Evolutionary conservation across 2,329 filamentous ascomycete species (phyloP).

Genomic region (Talaromyces sp.): DNA sequence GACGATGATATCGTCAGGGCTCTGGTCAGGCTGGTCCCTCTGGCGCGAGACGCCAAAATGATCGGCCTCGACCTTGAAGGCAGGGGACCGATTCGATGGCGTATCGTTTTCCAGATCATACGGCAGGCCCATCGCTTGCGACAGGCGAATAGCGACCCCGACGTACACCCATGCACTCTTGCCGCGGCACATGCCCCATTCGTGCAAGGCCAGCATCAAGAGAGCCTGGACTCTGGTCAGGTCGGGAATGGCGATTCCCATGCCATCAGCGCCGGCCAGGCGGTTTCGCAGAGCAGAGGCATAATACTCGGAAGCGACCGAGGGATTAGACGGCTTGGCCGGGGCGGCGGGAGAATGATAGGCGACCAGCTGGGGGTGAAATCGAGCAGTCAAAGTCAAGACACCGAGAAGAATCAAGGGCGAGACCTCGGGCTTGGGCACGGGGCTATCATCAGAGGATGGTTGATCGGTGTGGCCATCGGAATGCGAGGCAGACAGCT

Average conservation of each 20-base stretch:
- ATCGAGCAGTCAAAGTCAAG: slow-evolving; percentile 51
- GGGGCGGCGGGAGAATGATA: slow-evolving; percentile 44
- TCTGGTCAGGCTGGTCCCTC: slow-evolving; percentile 30
- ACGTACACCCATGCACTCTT: slow-evolving; percentile 49
- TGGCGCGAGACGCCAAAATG: slow-evolving; percentile 30
- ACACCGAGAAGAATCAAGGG: slow-evolving; percentile 51
- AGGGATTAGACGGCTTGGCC: slow-evolving; percentile 41
- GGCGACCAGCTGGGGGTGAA: slow-evolving; percentile 45
- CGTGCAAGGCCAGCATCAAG: slow-evolving; percentile 53
- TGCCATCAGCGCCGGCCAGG: slow-evolving; percentile 40
- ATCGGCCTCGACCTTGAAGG: slow-evolving; percentile 31
- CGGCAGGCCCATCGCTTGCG: slow-evolving; percentile 42
- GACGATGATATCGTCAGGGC: slow-evolving; percentile 45
- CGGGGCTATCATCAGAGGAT: slow-evolving; percentile 23
- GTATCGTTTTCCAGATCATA: slow-evolving; percentile 44
- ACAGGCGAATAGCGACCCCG: slow-evolving; percentile 41
- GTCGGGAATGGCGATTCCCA: slow-evolving; percentile 36
- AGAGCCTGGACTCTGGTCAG: slow-evolving; percentile 50
- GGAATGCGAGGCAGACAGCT: slow-evolving; percentile 23
- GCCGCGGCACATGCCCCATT: slow-evolving; percentile 53
- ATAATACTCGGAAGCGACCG: slow-evolving; percentile 51
- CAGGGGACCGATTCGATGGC: slow-evolving; percentile 31
- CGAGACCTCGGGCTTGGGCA: slow-evolving; percentile 32
- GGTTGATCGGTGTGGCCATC: slow-evolving; percentile 14
- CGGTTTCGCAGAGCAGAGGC: slow-evolving; percentile 46